Base-by-base conservation (phyloP, 345 rosid species). In the Eutrema japonicum region DNA sequence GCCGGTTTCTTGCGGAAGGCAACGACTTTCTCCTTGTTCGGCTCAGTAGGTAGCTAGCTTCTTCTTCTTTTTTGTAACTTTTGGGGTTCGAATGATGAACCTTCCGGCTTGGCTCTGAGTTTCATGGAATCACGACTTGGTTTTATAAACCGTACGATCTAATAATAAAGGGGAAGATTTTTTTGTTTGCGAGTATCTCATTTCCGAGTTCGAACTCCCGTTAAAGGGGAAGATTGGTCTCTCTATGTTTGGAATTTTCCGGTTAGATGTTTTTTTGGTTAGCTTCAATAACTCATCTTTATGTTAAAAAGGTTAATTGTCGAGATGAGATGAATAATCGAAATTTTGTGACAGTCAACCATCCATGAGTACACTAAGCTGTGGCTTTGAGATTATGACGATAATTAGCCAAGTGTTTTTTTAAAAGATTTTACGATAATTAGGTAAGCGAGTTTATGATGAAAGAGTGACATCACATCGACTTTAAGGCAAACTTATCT, bases 381-480 rank as follows among this genome's bases (percentile, higher is more conserved):
- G 47, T 26, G 12, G 3, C 12, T 33, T 3, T 47, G 30, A 47
- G 13, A 33, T 64, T 3, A 57, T 46, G 48, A 10, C 10, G 30
- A 43, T 30, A 53, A 4, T 33, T 69, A 35, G 13, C 26, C 5
- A 6, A 12, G 13, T 67, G 16, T 45, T 4, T n/a, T 12, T 32
- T 13, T 42, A 14, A 6, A 14, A 6, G 27, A 9, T 52, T 18
- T 11, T 54, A 46, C 10, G 37, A 37, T n/a, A 48, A 48, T 45
- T 14, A 45, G 22, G 56, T 64, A 63, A 36, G 27, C 46, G 18
- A 43, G 16, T 4, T 53, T 45, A 18, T 55, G 57, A 46, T 55
- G 77, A 65, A 57, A 48, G 33, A 30, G 53, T 66, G 66, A 66
- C 61, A 57, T 40, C 46, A 48, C 7, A 48, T 57, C 67, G 68